Conservation (phyloP, 371 early-diverging fungal species). For the Syncephalastrum monosporum region DNA sequence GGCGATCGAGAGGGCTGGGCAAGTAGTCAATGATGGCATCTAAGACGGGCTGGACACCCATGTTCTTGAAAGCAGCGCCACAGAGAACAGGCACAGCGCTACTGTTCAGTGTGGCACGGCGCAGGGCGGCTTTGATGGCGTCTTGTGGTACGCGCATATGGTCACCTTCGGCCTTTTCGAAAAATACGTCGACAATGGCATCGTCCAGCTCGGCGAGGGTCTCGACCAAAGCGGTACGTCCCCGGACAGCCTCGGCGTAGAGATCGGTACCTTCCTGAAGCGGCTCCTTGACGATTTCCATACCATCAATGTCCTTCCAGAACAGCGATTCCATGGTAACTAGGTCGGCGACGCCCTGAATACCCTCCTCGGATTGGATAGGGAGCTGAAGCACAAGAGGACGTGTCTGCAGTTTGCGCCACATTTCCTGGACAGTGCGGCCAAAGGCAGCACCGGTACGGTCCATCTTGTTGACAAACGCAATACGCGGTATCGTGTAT, state of each 20-base stretch:
- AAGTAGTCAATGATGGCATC: conserved; percentile 88
- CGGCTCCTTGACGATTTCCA: conserved; percentile 20
- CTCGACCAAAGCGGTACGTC: conserved; percentile 76
- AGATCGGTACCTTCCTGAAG: conserved; percentile 17
- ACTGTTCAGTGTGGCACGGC: conserved; percentile 68
- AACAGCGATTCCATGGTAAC: conserved; percentile 71
- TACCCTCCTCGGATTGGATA: conserved; percentile 30
- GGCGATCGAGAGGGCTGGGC: conserved; percentile 78
- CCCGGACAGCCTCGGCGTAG: conserved; percentile 52
- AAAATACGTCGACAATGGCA: conserved; percentile 76
- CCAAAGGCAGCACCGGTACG: conserved; percentile 77
- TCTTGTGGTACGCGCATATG: conserved; percentile 59
- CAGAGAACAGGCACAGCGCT: conserved; percentile 84
- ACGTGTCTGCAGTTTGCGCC: conserved; percentile 59
- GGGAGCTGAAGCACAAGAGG: conserved; percentile 82
- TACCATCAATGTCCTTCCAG: conserved; percentile 66
- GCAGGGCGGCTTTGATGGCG: conserved; percentile 67
- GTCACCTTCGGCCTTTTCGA: conserved; percentile 68
- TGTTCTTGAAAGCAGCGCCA: conserved; percentile 87
- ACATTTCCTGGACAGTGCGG: conserved; percentile 63
- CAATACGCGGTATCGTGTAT: conserved; percentile 81
- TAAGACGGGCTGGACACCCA: conserved; percentile 91
- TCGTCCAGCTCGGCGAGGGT: conserved; percentile 86
- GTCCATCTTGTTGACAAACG: conserved; percentile 96
- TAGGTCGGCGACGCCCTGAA: conserved; percentile 73